Base-by-base conservation (phyloP, 2,329 filamentous ascomycete species). In the Colletotrichum echinochloae region DNA sequence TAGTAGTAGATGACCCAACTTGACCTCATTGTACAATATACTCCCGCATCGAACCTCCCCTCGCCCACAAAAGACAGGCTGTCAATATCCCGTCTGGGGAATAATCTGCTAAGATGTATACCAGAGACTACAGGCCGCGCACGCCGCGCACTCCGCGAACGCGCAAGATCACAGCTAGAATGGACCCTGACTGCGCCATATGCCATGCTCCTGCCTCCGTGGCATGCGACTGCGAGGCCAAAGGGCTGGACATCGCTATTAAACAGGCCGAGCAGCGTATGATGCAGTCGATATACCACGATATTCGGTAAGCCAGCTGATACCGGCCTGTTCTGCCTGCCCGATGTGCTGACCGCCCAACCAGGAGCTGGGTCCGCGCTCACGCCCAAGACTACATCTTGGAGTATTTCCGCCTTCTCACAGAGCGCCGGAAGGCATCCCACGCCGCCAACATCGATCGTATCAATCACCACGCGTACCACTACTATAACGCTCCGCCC, bases 171-270 rank as follows among this genome's bases (percentile, higher is more conserved):
- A 75, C 86, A 78, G 85, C 87, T 79, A 90, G 85, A 79, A 91
- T 91, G 88, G 90, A 92, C 76, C 90, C 90, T 52, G 88, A 91
- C 80, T 92, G 90, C 80, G 90, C 90, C 63, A 89, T 92, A 77
- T 92, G 90, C 79, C 84, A 84, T 76, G 84, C 86, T 73, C 88
- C 90, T 72, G 89, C 89, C 55, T 83, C 82, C 51, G 77, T 85
- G 74, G 84, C 82, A 72, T 92, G 90, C 79, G 88, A 90, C 74
- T 92, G 90, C 77, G 90, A 92, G 82, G 88, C 88, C 61, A 90
- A 89, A 75, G 87, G 89, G 35, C 84, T 92, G 37, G 89, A 91
- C 74, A 80, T 86, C 66, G 89, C 90, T 70, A 83, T 92, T 52
- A 84, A 85, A 72, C 88, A 91, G 77, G 89, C 90, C 67, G 90